A percentile compares a stretch with the other conserved stretches of the same genome.
Conservation (phyloP, 106 monocot genomes). For the Triglochin maritima region DNA sequence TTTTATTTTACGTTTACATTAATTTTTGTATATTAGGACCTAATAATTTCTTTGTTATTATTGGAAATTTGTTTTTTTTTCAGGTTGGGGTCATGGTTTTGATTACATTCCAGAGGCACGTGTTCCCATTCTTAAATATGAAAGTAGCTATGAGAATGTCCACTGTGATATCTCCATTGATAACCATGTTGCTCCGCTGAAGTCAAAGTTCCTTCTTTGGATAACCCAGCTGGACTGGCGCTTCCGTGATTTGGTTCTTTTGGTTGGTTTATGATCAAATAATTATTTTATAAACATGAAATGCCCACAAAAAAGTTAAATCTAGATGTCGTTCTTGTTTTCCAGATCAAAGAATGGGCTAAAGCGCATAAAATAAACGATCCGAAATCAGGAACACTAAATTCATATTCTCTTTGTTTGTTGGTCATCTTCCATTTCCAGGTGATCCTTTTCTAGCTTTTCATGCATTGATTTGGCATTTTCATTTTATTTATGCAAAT, state of each 20-base stretch:
- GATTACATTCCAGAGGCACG: constrained; percentile 52
- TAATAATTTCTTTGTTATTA: no score
- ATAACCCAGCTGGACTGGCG: constrained; percentile 52
- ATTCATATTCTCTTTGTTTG: constrained; percentile 85
- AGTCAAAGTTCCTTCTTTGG: constrained; percentile 53
- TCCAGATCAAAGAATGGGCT: constrained; percentile 88
- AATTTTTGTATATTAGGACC: no score
- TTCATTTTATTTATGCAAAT: no score
- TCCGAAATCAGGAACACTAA: constrained; percentile 67
- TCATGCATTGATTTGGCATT: not conserved
- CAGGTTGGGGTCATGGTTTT: constrained; percentile 40
- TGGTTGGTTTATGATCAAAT: constrained; percentile 32
- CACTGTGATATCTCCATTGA: constrained; percentile 80
- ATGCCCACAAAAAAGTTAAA: not conserved
- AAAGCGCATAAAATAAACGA: constrained; percentile 78
- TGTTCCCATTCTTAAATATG: constrained; percentile 65
- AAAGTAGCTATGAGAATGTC: constrained; percentile 39
- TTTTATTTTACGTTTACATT: no score
- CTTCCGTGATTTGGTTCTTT: constrained; percentile 78
- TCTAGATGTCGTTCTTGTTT: not conserved
- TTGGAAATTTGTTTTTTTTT: not conserved
- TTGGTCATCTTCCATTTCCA: constrained; percentile 85
- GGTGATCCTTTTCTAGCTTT: constrained; percentile 25
- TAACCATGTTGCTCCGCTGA: constrained; percentile 49
- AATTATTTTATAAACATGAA: constrained; percentile 61